These are phyloP conservation scores for Fusarium sp. DNA, from an alignment of 2,329 filamentous ascomycete genomes.

Conservation along the genomic window DNA sequence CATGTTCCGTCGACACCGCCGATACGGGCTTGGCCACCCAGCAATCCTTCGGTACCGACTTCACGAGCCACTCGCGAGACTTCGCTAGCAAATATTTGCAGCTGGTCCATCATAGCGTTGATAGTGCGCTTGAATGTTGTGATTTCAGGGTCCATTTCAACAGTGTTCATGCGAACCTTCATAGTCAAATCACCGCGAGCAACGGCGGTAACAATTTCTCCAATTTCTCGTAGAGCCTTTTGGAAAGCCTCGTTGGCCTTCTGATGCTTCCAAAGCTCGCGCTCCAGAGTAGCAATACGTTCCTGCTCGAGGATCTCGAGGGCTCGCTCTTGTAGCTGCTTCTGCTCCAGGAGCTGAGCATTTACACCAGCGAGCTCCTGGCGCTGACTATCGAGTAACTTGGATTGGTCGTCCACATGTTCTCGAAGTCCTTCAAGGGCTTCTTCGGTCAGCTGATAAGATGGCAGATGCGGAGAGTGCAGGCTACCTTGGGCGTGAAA, in stretches of 20 bases:
- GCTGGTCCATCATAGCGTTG: constrained; percentile 99
- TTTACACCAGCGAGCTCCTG: constrained; percentile 88
- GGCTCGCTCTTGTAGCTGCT: constrained; percentile 84
- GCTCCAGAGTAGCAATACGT: constrained; percentile 88
- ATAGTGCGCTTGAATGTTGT: constrained; percentile 98
- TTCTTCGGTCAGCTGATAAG: constrained; percentile 76
- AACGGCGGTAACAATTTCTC: constrained; percentile 96
- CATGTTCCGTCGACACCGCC: constrained; percentile 95
- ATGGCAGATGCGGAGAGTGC: constrained; percentile 51
- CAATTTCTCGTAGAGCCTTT: constrained; percentile 95
- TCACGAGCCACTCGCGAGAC: constrained; percentile 94
- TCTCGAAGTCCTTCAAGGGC: constrained; percentile 88
- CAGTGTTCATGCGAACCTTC: constrained; percentile 93
- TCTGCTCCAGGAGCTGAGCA: constrained; percentile 86
- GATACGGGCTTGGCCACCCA: constrained; percentile 93
- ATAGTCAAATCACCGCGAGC: constrained; percentile 95
- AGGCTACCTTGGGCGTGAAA: constrained; percentile 57
- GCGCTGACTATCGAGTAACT: constrained; percentile 88
- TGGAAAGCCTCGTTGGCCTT: constrained; percentile 99
- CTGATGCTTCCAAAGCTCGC: constrained; percentile 95
- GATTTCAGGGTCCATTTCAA: constrained; percentile 98
- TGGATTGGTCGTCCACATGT: constrained; percentile 92
- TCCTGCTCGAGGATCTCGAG: constrained; percentile 86
- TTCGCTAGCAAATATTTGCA: constrained; percentile 96
- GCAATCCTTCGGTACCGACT: constrained; percentile 93